These are phyloP conservation scores for Heliamphora pulchella DNA, from an alignment of 179 eudicot genomes.

Conservation along the genomic window DNA sequence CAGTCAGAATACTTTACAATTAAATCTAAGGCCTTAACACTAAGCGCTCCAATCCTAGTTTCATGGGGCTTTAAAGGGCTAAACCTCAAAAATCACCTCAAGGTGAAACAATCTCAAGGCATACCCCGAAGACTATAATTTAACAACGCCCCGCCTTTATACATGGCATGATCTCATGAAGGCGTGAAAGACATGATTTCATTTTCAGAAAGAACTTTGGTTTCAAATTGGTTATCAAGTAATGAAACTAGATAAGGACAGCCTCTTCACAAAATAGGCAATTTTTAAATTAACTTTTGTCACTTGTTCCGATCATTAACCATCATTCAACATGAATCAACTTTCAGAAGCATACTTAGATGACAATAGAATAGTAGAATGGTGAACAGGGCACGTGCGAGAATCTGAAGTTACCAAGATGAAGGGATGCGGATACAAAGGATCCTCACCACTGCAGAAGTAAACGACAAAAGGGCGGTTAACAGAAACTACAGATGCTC, in stretches of 20 bases:
- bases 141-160: no score
- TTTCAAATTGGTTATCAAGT: not conserved
- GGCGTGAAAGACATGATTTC: not conserved
- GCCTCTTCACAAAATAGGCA: not conserved
- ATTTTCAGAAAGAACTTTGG: not conserved
- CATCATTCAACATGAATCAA: not conserved
- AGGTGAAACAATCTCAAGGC: no score
- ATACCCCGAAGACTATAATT: no score
- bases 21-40: no score
- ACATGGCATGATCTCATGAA: no score
- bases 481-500: not conserved
- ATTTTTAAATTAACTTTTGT: not conserved
- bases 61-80: no score
- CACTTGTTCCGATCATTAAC: not conserved
- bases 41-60: no score
- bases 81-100: no score
- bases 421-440: not conserved
- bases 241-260: not conserved
- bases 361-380: not conserved
- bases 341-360: not conserved
- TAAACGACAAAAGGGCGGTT: not conserved
- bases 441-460: not conserved
- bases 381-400: not conserved
- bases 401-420: not conserved
- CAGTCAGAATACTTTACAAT: no score